Evolutionary conservation across 371 early-diverging fungal species (phyloP).

Genomic region (Syncephalis plumigaleata): DNA sequence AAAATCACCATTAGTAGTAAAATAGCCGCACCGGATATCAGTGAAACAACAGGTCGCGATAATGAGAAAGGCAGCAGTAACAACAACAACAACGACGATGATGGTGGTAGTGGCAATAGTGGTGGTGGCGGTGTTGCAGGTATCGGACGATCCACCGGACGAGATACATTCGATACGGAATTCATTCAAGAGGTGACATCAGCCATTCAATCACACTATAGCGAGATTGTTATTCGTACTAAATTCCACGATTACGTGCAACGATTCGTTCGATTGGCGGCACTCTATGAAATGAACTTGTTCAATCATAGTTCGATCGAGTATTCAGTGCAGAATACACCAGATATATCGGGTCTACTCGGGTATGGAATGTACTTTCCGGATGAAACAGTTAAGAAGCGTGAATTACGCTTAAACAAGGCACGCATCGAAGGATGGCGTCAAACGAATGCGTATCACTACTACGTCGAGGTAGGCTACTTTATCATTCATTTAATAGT

Average conservation of each 20-base stretch:
- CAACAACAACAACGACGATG: too few relatives aligned
- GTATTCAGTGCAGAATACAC: constrained; percentile 15
- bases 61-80: too few relatives aligned
- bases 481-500: not conserved
- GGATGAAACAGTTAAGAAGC: constrained; percentile 35
- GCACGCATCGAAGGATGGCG: constrained; percentile 79
- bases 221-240: constrained; percentile 71
- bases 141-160: not conserved
- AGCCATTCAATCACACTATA: constrained; percentile 67
- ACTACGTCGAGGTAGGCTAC: constrained; percentile 29
- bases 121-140: too few relatives aligned
- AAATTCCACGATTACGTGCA: constrained; percentile 74
- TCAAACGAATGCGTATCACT: constrained; percentile 44
- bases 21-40: not conserved
- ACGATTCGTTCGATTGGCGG: constrained; percentile 63
- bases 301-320: constrained; percentile 42
- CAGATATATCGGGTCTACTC: constrained; percentile 19
- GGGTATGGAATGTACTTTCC: constrained; percentile 55
- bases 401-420: constrained; percentile 46
- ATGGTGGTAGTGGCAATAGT: too few relatives aligned
- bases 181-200: constrained; percentile 52
- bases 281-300: constrained; percentile 56
- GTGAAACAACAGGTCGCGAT: not conserved
- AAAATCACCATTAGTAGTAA: constrained; percentile 77
- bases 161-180: constrained; percentile 27